A percentile compares a stretch with the other conserved stretches of the same genome.
Conservation (phyloP, 345 rosid genomes). For the Euphorbia tirucalli region DNA sequence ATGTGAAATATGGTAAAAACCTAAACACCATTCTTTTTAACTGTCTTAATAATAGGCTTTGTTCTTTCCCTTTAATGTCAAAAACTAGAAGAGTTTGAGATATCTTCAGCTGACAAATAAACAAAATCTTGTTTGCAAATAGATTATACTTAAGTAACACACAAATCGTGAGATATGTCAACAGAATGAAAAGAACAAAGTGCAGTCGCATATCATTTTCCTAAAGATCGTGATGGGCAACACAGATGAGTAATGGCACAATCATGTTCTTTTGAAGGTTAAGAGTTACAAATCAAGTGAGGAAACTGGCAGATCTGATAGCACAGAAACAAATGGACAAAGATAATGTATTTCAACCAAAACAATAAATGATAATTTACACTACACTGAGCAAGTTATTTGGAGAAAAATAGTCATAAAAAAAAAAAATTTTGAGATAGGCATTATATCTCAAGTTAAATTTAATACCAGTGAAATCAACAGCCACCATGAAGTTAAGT, state of each 20-base stretch:
- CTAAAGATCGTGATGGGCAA: background rate
- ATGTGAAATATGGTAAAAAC: background rate
- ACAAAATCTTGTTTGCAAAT: background rate
- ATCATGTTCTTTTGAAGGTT: background rate
- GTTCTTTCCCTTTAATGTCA: background rate
- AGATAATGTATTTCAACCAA: background rate
- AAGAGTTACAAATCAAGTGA: background rate
- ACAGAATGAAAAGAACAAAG: background rate
- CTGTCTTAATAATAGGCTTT: background rate
- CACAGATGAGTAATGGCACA: background rate
- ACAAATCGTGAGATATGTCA: background rate
- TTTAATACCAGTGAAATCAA: slow-evolving; percentile 83
- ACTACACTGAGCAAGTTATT: background rate
- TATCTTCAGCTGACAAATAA: background rate
- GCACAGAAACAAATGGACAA: slow-evolving; percentile 4
- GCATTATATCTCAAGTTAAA: background rate
- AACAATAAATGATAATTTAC: background rate
- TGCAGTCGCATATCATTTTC: background rate
- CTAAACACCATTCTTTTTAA: background rate
- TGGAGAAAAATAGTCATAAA: background rate
- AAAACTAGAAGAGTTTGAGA: background rate
- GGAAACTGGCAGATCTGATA: background rate
- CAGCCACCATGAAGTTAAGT: slow-evolving; percentile 90
- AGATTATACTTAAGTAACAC: background rate
- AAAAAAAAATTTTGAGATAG: background rate